Evolutionary conservation across 208 protist genomes (phyloP).

Genomic region (Trypanosoma platydactyli): DNA sequence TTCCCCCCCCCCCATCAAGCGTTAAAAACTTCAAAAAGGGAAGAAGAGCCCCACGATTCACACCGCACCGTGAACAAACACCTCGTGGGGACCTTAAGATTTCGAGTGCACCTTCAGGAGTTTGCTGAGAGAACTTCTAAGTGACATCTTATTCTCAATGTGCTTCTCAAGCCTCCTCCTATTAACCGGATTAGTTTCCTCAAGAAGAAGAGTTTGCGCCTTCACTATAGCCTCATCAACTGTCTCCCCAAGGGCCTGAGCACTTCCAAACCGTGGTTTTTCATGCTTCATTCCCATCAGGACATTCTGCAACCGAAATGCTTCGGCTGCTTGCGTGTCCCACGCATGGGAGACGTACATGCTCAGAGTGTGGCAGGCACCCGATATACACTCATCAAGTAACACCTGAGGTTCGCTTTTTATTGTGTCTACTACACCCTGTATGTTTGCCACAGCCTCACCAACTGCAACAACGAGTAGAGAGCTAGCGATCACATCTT

Average conservation of each 20-base stretch:
- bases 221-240: conserved; percentile 11
- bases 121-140: conserved; percentile 5
- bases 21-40: too few species aligned
- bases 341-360: conserved; percentile 4
- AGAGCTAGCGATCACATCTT: conserved; percentile 5
- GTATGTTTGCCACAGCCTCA: not conserved
- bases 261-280: not conserved
- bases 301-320: conserved; percentile 2
- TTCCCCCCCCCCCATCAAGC: too few species aligned
- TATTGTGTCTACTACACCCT: not conserved
- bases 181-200: not conserved
- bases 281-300: conserved; percentile 3
- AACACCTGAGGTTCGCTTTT: not conserved
- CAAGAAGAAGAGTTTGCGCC: not conserved
- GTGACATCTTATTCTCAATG: conserved; percentile 12
- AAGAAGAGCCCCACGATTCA: too few species aligned
- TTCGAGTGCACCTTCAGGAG: conserved; percentile 1
- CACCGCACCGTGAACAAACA: too few species aligned
- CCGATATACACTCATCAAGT: conserved; percentile 16
- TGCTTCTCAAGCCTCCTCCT: conserved; percentile 10
- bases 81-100: too few species aligned
- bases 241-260: not conserved
- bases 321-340: not conserved
- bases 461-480: not conserved
- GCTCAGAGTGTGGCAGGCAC: conserved; percentile 14